A percentile compares a stretch with the other conserved stretches of the same genome.
phyloP scores from a whole-genome alignment of 805 yeast genomes.

The Cyberlindnera sargentensis region DNA sequence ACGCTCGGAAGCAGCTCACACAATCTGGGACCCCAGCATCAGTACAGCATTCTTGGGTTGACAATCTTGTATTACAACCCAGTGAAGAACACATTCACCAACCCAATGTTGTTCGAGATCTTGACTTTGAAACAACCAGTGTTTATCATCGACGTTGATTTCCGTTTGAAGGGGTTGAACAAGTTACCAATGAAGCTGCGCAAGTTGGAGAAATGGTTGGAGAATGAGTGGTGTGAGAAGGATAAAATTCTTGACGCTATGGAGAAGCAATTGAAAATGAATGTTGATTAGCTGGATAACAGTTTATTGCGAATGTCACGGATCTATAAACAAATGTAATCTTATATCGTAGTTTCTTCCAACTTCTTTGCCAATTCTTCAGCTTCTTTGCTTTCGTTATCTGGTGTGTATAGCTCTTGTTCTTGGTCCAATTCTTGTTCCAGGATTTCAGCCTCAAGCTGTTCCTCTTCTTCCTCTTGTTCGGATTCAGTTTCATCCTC shows the following conservation, averaged over 20 bases:
- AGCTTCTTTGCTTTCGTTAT: conserved; percentile 37
- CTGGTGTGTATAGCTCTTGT: conserved; percentile 36
- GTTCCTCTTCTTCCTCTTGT: conserved; percentile 34
- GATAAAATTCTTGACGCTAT: conserved; percentile 44
- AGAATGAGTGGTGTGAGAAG: conserved; percentile 62
- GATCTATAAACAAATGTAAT: not conserved
- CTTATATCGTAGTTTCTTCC: conserved; percentile 43
- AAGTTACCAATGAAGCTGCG: conserved; percentile 46
- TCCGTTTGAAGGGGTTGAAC: conserved; percentile 28
- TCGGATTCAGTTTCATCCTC: conserved; percentile 38
- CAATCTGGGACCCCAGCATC: conserved; percentile 19
- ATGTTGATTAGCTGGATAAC: conserved; percentile 3
- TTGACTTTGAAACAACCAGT: conserved; percentile 27
- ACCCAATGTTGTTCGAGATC: conserved; percentile 32
- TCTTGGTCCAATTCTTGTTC: conserved; percentile 35
- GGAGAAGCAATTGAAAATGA: conserved; percentile 26
- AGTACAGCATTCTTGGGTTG: conserved; percentile 24
- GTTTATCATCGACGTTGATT: conserved; percentile 22
- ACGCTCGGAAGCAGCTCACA: conserved; percentile 1
- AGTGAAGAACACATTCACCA: conserved; percentile 21
- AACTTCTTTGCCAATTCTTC: conserved; percentile 54
- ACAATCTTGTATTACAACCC: conserved; percentile 34
- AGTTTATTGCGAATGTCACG: too few species aligned
- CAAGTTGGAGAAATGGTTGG: conserved; percentile 70
- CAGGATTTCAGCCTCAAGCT: conserved; percentile 19